These are phyloP conservation scores for Pythium periplocum DNA, from an alignment of 352 stramenopile genomes.

Conservation along the genomic window DNA sequence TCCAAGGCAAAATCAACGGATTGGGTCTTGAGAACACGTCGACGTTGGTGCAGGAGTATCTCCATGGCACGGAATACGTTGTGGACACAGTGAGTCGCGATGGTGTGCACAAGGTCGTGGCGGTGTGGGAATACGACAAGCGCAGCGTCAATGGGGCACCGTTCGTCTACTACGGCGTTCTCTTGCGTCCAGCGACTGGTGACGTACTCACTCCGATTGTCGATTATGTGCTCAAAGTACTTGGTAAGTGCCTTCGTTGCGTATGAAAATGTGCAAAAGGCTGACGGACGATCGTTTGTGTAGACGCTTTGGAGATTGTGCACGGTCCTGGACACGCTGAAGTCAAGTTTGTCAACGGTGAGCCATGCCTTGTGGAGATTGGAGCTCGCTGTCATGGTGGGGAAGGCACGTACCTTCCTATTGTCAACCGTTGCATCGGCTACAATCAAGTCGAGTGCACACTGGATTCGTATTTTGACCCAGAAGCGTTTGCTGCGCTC, in stretches of 20 bases:
- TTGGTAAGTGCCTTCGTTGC: constrained; percentile 15
- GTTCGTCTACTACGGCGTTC: constrained; percentile 94
- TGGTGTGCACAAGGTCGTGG: constrained; percentile 92
- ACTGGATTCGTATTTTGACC: constrained; percentile 84
- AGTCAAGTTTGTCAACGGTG: constrained; percentile 74
- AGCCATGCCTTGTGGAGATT: constrained; percentile 94
- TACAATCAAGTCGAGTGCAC: constrained; percentile 93
- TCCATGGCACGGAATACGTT: constrained; percentile 93
- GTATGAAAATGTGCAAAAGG: constrained; percentile 1
- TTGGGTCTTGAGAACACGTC: constrained; percentile 83
- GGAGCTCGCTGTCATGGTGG: constrained; percentile 93
- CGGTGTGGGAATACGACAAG: constrained; percentile 98
- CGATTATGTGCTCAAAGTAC: constrained; percentile 65
- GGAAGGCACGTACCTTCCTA: constrained; percentile 89
- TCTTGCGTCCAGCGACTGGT: constrained; percentile 48
- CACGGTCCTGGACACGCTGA: constrained; percentile 84
- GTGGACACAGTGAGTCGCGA: constrained; percentile 94
- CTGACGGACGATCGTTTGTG: neutral
- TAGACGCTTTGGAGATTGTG: constrained; percentile 74
- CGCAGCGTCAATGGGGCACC: constrained; percentile 86
- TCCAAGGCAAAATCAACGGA: constrained; percentile 88
- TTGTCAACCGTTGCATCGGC: constrained; percentile 84
- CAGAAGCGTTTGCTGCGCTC: constrained; percentile 47
- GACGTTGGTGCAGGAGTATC: constrained; percentile 94
- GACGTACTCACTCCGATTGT: constrained; percentile 40